Evolutionary conservation across 331 rosid species (phyloP), one percentile per base, ranked within the genome.

Genomic region (Prunus yedoensis): DNA sequence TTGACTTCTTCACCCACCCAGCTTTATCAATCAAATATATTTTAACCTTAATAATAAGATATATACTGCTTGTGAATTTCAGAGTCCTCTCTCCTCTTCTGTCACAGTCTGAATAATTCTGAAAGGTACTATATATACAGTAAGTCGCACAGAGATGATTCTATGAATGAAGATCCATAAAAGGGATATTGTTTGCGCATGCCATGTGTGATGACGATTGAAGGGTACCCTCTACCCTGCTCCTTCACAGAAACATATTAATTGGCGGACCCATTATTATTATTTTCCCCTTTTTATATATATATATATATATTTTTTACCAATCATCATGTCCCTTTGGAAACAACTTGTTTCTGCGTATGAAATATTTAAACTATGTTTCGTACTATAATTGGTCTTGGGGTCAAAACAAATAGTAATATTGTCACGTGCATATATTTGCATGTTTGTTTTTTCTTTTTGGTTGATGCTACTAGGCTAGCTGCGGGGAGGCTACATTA

Each of bases 1-100:
- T 86, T 86, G 89, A 77, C 89, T 86, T 72, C 23, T 16, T 14
- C n/a, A 56, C 41, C 15, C 57, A 35, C 18, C 25, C 1, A 6
- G 43, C 43, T 1, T 6, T 38, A 7, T 38, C 53, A n/a, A 14
- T 16, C 20, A 76, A 50, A 49, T 13, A 12, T n/a, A 45, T 25
- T 66, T 53, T 47, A 73, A 59, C 54, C 66, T 13, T 77, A 25
- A 25, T 30, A 28, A 4, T 14, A 16, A 2, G 17, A 60, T 9
- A 18, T 10, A 25, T 46, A 35, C 27, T 66, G 49, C 43, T 75
- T 54, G 80, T 64, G 77, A 75, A 75, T 62, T 75, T 75, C 67
- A 69, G 53, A 52, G 59, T 16, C 57, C 21, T 77, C 73, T 63
- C 25, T 60, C 21, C 76, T 32, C 58, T 78, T 20, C 35, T 68